Conservation (phyloP, 768 basidiomycete genomes). For the Ramaria sp. region DNA sequence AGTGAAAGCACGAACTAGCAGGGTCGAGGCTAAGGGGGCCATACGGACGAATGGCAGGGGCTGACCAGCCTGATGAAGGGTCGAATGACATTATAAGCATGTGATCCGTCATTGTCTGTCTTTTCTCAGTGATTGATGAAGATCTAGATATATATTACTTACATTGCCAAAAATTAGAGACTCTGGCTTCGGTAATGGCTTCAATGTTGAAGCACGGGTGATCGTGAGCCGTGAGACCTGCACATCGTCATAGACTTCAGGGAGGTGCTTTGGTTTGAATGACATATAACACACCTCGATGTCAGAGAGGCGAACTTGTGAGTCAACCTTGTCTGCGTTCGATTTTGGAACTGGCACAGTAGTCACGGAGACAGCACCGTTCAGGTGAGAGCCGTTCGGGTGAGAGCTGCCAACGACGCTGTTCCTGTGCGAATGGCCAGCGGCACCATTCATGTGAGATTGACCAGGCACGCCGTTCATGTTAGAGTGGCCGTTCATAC, state of each 20-base stretch:
- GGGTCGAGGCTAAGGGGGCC: conserved; percentile 51
- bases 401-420: too few relatives aligned
- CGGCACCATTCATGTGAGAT: too few relatives aligned
- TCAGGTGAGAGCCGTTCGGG: too few relatives aligned
- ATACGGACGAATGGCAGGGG: conserved; percentile 66
- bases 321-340: background rate
- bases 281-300: background rate
- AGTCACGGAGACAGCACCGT: too few relatives aligned
- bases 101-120: conserved; percentile 62
- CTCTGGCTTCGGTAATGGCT: conserved; percentile 38
- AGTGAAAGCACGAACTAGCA: conserved; percentile 44
- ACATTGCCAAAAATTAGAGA: conserved; percentile 52
- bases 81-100: conserved; percentile 65
- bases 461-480: too few relatives aligned
- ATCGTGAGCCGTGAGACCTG: conserved; percentile 50
- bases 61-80: conserved; percentile 52
- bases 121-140: background rate
- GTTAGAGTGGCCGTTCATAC: too few relatives aligned
- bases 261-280: background rate
- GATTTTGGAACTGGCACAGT: too few relatives aligned
- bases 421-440: too few relatives aligned
- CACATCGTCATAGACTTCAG: background rate
- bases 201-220: conserved; percentile 34
- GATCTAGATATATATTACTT: conserved; percentile 13
- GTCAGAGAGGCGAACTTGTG: background rate